Conservation (phyloP, 495 filamentous ascomycete species). For the Penicillium cinerascens region DNA sequence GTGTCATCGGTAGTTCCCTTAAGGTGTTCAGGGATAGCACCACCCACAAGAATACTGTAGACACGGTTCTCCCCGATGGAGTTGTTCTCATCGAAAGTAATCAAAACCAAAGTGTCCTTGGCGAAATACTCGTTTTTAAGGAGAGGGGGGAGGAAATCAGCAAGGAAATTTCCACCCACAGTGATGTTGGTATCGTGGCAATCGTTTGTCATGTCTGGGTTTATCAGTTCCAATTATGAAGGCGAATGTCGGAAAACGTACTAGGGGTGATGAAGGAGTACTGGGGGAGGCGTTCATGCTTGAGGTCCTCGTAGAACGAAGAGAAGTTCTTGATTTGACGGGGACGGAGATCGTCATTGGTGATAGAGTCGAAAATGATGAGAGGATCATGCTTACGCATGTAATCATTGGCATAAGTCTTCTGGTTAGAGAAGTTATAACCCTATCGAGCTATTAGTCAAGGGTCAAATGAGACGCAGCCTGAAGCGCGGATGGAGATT, state of each 20-base stretch:
- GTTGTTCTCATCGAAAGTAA: conserved; percentile 65
- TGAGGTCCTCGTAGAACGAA: conserved; percentile 57
- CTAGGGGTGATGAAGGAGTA: conserved; percentile 72
- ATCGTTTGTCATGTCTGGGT: conserved; percentile 74
- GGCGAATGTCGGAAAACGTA: too few relatives aligned
- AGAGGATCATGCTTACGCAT: conserved; percentile 77
- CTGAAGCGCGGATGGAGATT: too few relatives aligned
- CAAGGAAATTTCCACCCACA: conserved; percentile 55
- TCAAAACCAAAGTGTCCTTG: conserved; percentile 62
- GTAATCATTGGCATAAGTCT: conserved; percentile 52
- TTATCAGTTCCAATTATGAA: too few relatives aligned
- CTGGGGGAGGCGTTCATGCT: conserved; percentile 58
- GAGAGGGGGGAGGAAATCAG: conserved; percentile 57
- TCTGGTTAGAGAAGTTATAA: too few relatives aligned
- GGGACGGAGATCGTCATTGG: conserved; percentile 49
- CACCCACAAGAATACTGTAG: conserved; percentile 62
- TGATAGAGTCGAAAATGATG: conserved; percentile 57
- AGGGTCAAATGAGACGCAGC: conserved; percentile 46
- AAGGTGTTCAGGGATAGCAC: conserved; percentile 54
- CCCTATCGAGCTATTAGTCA: conserved; percentile 7
- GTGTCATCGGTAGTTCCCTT: conserved; percentile 59
- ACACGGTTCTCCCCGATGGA: conserved; percentile 60
- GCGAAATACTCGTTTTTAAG: conserved; percentile 62
- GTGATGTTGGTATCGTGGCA: conserved; percentile 67
- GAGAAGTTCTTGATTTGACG: conserved; percentile 68